Evolutionary conservation across 2,329 filamentous ascomycete genomes (phyloP), one percentile per base, ranked within the genome.

Genomic region (Hypomyces rosellus): DNA sequence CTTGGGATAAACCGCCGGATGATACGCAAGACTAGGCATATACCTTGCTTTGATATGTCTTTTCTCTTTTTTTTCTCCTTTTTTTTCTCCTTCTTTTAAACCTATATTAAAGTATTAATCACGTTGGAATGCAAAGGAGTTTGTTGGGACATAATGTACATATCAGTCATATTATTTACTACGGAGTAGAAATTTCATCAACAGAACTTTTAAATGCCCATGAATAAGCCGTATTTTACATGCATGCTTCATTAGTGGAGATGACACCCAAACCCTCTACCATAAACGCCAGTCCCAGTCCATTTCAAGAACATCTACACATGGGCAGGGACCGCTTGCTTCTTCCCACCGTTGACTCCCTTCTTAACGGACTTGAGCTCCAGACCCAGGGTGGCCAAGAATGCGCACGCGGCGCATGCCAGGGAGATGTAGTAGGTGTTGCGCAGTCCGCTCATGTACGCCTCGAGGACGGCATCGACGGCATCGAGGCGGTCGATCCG

Each of bases 341-440:
- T 61, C 49, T 60, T 59, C 52, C 64, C 45, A 5, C 60, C 59
- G 3, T 61, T 41, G 4, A 57, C 58, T 1, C 65, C 63, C 60
- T 74, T 71, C 66, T 78, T 76, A 44, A 81, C 75, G 48, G 74
- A 80, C 68, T 70, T 77, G 75, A 76, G 81, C 59, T 72, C 64
- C 52, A 81, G 55, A 12, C 69, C 73, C 0, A 72, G 60, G 3
- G 66, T 69, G 3, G 65, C 60, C 4, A 77, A 40, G 50, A 81
- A 76, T 0, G 74, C 74, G 2, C 64, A 67, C 3, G 61, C 68
- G 0, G 75, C 74, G 53, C 72, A 75, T 1, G 71, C 76, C 1
- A 75, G 66, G 0, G 75, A 72, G 48, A 80, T 75, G 56, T 76
- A 80, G 54, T 73, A 82, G 0, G 74, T 73, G 44, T 77, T 63